Conservation (phyloP, 495 filamentous ascomycete genomes). For the Talaromyces ruber region DNA sequence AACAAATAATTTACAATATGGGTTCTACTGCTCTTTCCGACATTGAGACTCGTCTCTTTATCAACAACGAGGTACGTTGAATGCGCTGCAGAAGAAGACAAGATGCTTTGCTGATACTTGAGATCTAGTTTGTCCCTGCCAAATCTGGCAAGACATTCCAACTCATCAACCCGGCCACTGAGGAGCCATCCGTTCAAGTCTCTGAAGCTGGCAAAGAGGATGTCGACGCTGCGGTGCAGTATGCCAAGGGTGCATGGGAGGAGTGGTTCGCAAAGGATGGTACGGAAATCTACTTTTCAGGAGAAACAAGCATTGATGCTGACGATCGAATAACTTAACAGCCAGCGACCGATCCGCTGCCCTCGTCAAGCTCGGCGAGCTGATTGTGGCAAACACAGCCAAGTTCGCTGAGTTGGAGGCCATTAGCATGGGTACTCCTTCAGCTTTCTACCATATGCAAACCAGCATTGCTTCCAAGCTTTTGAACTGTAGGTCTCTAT, state of each 20-base stretch:
- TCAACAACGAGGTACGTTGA: not conserved
- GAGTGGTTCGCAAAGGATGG: not conserved
- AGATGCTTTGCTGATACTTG: not conserved
- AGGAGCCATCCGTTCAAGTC: not conserved
- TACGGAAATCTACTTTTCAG: not conserved
- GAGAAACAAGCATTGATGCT: not conserved
- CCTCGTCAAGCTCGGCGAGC: not conserved
- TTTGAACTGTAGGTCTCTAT: not conserved
- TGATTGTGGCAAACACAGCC: not conserved
- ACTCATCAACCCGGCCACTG: not conserved
- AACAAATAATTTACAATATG: not conserved
- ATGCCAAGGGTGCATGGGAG: not conserved
- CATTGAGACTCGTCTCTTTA: not conserved
- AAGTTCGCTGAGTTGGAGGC: not conserved
- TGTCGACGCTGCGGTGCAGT: not conserved
- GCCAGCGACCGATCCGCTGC: not conserved
- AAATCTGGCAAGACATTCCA: not conserved
- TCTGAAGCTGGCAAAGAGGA: not conserved
- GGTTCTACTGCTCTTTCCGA: not conserved
- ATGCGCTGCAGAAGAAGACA: not conserved
- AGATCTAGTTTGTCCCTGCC: not conserved
- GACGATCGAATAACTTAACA: not conserved
- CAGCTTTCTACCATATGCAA: not conserved
- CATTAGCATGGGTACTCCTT: not conserved
- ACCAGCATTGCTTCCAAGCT: not conserved